Conservation (phyloP, 2,329 filamentous ascomycete genomes). For the Diaporthe australafricana region DNA sequence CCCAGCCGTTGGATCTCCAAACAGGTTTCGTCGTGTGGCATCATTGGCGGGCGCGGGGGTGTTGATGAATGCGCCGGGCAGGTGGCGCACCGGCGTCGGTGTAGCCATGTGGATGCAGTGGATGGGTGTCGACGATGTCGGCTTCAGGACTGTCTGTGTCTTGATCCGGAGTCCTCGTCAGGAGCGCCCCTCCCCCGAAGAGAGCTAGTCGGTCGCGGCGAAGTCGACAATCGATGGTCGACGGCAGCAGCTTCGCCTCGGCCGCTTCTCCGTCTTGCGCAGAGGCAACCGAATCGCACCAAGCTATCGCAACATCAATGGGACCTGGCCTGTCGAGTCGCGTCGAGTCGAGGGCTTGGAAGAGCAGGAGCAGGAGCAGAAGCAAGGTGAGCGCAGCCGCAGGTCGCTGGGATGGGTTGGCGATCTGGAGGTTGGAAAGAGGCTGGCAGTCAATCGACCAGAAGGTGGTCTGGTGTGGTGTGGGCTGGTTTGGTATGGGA, state of each 20-base stretch:
- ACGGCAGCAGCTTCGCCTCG: slow-evolving; percentile 22
- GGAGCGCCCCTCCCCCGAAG: background rate
- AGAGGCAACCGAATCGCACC: slow-evolving; percentile 28
- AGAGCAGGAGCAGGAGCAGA: background rate
- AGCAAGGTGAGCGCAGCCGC: slow-evolving; percentile 6
- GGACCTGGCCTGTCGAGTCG: slow-evolving; percentile 35
- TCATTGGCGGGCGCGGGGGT: slow-evolving; percentile 73
- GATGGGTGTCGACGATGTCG: slow-evolving; percentile 4
- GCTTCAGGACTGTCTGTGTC: background rate
- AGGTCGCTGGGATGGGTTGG: background rate
- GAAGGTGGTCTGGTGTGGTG: slow-evolving; percentile 18
- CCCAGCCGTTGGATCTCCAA: slow-evolving; percentile 46
- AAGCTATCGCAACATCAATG: slow-evolving; percentile 48
- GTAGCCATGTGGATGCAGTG: slow-evolving; percentile 61
- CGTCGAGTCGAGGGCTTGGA: slow-evolving; percentile 29
- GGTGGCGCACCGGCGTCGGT: slow-evolving; percentile 75
- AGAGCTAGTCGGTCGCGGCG: background rate
- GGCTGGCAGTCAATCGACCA: slow-evolving; percentile 18
- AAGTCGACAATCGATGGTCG: background rate
- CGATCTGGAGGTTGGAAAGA: slow-evolving; percentile 2
- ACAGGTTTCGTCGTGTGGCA: slow-evolving; percentile 64
- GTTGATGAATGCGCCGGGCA: slow-evolving; percentile 81
- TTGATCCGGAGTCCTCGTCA: background rate
- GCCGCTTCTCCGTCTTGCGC: slow-evolving; percentile 32
- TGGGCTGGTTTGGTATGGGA: slow-evolving; percentile 1